A percentile compares a stretch with the other conserved stretches of the same genome.
phyloP scores from a whole-genome alignment of 257 asterid species.

The Verbena officinalis region DNA sequence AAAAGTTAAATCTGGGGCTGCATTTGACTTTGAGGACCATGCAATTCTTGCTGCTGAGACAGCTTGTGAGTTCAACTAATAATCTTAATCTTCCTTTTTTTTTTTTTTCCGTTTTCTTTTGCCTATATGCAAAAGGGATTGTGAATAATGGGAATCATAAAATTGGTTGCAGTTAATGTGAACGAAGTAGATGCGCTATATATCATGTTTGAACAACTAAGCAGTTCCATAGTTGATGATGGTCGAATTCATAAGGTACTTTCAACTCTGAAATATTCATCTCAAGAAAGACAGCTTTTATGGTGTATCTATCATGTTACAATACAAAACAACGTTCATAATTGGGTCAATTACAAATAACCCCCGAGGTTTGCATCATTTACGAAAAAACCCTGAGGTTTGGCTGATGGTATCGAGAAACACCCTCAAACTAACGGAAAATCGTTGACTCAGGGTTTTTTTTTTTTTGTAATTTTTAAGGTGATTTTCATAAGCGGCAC shows the following conservation, averaged over 20 bases:
- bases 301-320: background rate
- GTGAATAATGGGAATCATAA: slow-evolving; percentile 11
- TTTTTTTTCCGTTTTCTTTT: background rate
- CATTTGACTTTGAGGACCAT: slow-evolving; percentile 44
- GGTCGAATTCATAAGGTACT: slow-evolving; percentile 81
- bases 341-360: too few relatives aligned
- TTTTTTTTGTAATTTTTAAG: too few relatives aligned
- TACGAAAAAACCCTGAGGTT: too few relatives aligned
- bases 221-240: slow-evolving; percentile 67
- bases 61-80: slow-evolving; percentile 53
- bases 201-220: slow-evolving; percentile 56
- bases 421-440: too few relatives aligned
- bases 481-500: too few relatives aligned
- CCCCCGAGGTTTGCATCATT: too few relatives aligned
- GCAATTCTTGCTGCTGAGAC: slow-evolving; percentile 71
- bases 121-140: background rate
- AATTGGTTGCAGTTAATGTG: slow-evolving; percentile 61
- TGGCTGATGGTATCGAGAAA: too few relatives aligned
- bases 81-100: background rate
- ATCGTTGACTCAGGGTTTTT: too few relatives aligned
- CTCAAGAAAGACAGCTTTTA: background rate
- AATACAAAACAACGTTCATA: too few relatives aligned
- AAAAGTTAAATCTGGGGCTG: slow-evolving; percentile 37
- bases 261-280: background rate
- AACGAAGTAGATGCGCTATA: slow-evolving; percentile 90